Evolutionary conservation across 139 green algal genomes (phyloP).

Genomic region (Auxenochlorella pyrenoidosa): DNA sequence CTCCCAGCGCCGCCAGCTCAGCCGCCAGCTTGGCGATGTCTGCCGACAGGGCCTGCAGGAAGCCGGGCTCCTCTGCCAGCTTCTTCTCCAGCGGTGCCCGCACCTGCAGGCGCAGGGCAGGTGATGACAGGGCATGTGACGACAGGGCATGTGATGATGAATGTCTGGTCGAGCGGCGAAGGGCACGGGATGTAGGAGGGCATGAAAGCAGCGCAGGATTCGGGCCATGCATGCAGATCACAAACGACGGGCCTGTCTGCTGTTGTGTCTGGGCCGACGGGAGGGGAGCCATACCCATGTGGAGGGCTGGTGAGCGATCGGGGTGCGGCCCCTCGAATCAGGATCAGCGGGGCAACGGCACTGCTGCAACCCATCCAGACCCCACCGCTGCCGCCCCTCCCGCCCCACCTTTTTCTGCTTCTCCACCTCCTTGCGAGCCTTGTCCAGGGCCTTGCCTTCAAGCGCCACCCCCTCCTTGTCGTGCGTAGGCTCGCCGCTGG

Average conservation of each 20-base stretch:
- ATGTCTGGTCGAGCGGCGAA: not conserved
- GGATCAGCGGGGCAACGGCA: too few species aligned
- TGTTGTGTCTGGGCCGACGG: too few species aligned
- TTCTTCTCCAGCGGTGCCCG: conserved; percentile 46
- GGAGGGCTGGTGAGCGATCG: too few species aligned
- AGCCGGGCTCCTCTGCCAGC: conserved; percentile 28
- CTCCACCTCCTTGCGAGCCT: conserved; percentile 81
- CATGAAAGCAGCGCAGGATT: too few species aligned
- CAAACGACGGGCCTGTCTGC: too few species aligned
- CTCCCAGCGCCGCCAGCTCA: conserved; percentile 25
- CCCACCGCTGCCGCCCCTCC: too few species aligned
- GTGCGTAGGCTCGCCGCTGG: conserved; percentile 80
- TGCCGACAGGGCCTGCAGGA: conserved; percentile 21
- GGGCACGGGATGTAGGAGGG: too few species aligned
- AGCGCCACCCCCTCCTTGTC: conserved; percentile 81
- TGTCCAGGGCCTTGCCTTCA: conserved; percentile 81
- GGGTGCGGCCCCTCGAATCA: too few species aligned
- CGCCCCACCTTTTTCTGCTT: conserved; percentile 57
- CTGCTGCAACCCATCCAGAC: too few species aligned
- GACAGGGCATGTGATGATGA: not conserved
- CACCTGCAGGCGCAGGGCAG: not conserved
- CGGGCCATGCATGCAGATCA: too few species aligned
- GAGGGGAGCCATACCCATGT: too few species aligned
- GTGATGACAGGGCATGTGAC: not conserved
- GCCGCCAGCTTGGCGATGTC: conserved; percentile 23